Percentiles rank a stretch among this genome's conserved stretches.
phyloP scores from a whole-genome alignment of 129 eudicot species.

The Glebionis coronaria region DNA sequence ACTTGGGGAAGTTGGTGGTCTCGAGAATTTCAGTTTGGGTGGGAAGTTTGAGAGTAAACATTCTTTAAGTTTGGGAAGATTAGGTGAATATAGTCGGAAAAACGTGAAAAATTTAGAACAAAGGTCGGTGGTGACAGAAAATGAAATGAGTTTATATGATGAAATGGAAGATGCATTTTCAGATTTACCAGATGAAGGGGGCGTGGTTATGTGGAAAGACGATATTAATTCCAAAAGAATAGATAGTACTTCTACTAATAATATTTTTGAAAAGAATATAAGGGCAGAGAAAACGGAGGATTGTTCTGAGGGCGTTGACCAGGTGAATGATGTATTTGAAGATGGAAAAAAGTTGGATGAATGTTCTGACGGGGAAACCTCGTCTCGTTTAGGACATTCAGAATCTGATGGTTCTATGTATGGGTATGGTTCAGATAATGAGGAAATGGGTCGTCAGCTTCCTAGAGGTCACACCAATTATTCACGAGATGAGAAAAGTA shows the following conservation, averaged over 20 bases:
- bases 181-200: constrained; percentile 33
- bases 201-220: constrained; percentile 28
- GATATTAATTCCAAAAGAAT: constrained; percentile 6
- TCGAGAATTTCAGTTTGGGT: constrained; percentile 46
- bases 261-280: background rate
- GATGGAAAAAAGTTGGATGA: constrained; percentile 30
- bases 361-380: constrained; percentile 47
- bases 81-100: constrained; percentile 28
- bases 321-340: constrained; percentile 28
- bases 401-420: constrained; percentile 88
- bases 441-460: constrained; percentile 31
- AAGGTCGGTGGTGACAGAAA: constrained; percentile 19
- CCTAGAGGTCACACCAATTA: constrained; percentile 17
- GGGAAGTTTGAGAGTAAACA: constrained; percentile 34
- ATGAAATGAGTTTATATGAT: constrained; percentile 25
- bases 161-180: constrained; percentile 26
- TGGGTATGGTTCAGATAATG: constrained; percentile 64
- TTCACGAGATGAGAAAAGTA: constrained; percentile 19
- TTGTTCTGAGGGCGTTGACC: constrained; percentile 28
- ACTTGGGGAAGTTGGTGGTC: constrained; percentile 40
- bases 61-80: constrained; percentile 14
- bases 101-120: constrained; percentile 23
- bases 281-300: constrained; percentile 23
- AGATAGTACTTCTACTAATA: constrained; percentile 12
- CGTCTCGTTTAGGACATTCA: constrained; percentile 64